Evolutionary conservation across 2,329 filamentous ascomycete species (phyloP), one percentile per base, ranked within the genome.

Genomic region (Hypomyces perniciosus): DNA sequence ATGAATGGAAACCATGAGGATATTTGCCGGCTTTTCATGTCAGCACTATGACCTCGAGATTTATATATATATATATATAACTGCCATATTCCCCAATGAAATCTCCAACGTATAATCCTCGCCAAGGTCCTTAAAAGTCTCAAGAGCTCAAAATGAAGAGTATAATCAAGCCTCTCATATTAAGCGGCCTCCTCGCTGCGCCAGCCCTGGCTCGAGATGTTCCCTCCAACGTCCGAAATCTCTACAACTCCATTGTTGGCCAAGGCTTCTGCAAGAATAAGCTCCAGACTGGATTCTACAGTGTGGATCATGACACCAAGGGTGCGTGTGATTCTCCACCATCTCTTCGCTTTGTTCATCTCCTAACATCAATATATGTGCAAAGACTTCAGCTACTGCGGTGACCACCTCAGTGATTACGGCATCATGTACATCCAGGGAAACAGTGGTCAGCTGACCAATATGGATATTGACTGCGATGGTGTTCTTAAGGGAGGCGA

Each of bases 401-500:
- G 68, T 29, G 72, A 76, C 49, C 67, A 69, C 50, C 52, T 69
- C 10, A 53, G 53, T 9, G 56, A 66, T 13, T 63, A 60, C 48
- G 65, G 67, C 8, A 66, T 72, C 29, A 64, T 79, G 40, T 80
- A 72, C 57, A 61, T 80, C 2, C 70, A 72, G 44, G 73, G 72
- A 6, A 62, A 60, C 1, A 58, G 62, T 8, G 65, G 67, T 3
- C 62, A 70, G 27, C 37, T 54, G n/a, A 49, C 52, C 28, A 54
- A 54, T 38, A 54, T 54, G 52, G 52, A 54, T 7, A 54, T 67
- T 80, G 79, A 83, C 65, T 83, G 79, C 56, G 78, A 83, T 53
- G 79, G 79, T 1, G 62, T 65, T 0, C 69, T 75, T 39, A 65
- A 68, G 4, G 66, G 42, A 7, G 53, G 53, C 4, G 46, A 55